These are phyloP conservation scores for Phytopythium chamaehyphon DNA, from an alignment of 352 stramenopile species.

Conservation along the genomic window DNA sequence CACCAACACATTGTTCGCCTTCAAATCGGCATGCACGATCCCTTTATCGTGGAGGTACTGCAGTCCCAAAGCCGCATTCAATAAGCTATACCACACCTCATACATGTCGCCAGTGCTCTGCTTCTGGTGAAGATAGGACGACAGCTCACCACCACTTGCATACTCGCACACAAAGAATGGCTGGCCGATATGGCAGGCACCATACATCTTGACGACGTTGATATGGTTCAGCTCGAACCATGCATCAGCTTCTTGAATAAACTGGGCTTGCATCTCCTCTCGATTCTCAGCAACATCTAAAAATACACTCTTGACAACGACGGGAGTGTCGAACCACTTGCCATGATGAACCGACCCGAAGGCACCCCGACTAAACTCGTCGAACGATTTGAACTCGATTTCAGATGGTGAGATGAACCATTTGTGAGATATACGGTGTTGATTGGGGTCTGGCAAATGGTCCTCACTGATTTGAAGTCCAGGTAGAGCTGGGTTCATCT, in stretches of 20 bases:
- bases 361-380: slow-evolving; percentile 10
- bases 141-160: slow-evolving; percentile 8
- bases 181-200: slow-evolving; percentile 16
- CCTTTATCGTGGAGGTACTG: slow-evolving; percentile 15
- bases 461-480: no score
- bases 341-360: slow-evolving; percentile 22
- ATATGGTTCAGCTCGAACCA: slow-evolving; percentile 30
- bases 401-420: slow-evolving; percentile 30
- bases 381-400: slow-evolving; percentile 10
- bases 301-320: slow-evolving; percentile 23
- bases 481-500: no score
- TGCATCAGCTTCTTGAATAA: slow-evolving; percentile 19
- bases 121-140: neutral
- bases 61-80: slow-evolving; percentile 29
- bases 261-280: slow-evolving; percentile 11
- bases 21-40: slow-evolving; percentile 10
- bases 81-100: slow-evolving; percentile 10
- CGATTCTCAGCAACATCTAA: neutral
- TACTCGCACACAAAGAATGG: slow-evolving; percentile 19
- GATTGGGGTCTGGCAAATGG: neutral
- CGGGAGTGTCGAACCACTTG: slow-evolving; percentile 23
- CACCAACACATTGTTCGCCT: slow-evolving; percentile 18
- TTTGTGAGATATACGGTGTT: slow-evolving; percentile 11
- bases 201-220: slow-evolving; percentile 27
- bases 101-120: neutral